These are phyloP conservation scores for Kluyveromyces sp. DNA, from an alignment of 1,139 yeast genomes.

Conservation along the genomic window DNA sequence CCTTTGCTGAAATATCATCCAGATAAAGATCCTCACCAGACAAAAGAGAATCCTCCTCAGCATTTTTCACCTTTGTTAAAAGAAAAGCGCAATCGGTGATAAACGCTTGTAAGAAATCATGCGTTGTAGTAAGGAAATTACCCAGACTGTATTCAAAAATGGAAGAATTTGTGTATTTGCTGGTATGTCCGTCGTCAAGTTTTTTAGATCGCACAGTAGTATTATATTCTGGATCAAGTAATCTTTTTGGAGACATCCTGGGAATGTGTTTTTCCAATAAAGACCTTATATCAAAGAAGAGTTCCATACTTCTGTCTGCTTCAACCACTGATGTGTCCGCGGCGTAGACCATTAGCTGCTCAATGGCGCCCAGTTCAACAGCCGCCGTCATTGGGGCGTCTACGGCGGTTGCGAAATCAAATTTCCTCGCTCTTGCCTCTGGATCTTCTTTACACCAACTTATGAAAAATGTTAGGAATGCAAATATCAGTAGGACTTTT, in stretches of 20 bases:
- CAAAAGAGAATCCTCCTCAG: conserved; percentile 76
- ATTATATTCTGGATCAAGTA: conserved; percentile 36
- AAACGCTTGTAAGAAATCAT: conserved; percentile 51
- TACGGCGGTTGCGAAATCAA: conserved; percentile 41
- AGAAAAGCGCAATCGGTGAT: conserved; percentile 72
- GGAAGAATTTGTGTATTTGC: conserved; percentile 8
- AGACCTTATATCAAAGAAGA: conserved; percentile 60
- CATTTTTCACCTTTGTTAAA: conserved; percentile 70
- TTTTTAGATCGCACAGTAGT: conserved; percentile 1
- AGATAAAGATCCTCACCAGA: conserved; percentile 41
- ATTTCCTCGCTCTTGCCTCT: conserved; percentile 35
- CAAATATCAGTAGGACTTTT: conserved; percentile 50
- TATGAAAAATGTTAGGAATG: conserved; percentile 58
- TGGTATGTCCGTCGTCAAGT: conserved; percentile 5
- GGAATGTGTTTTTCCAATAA: conserved; percentile 64
- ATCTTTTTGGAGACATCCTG: conserved; percentile 40
- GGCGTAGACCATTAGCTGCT: conserved; percentile 61
- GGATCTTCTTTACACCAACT: conserved; percentile 60
- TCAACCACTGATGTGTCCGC: conserved; percentile 52
- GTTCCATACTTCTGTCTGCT: conserved; percentile 35
- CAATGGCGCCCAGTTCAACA: conserved; percentile 70
- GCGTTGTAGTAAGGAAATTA: conserved; percentile 35
- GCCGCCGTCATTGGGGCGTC: conserved; percentile 46
- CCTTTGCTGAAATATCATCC: conserved; percentile 58
- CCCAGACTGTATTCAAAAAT: conserved; percentile 24